Conservation (phyloP, 225 moss, liverwort and hornwort genomes). For the Physcomitrium patens region DNA sequence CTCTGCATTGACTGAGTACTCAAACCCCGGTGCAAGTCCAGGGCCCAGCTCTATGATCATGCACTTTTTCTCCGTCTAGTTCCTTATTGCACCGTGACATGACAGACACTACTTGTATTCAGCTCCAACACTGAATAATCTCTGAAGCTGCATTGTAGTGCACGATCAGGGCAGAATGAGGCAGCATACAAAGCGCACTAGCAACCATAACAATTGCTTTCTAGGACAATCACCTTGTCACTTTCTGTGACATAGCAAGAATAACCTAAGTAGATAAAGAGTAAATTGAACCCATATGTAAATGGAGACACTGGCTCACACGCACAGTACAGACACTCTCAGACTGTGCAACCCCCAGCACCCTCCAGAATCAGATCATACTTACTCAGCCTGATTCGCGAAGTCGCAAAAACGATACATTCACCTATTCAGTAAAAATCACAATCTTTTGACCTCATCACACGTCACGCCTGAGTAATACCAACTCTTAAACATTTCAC, state of each 20-base stretch:
- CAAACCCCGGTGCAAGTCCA: constrained; percentile 72
- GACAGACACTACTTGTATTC: constrained; percentile 13
- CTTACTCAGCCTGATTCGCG: not conserved
- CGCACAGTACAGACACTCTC: not conserved
- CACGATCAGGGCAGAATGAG: constrained; percentile 3
- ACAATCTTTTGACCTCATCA: not conserved
- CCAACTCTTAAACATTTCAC: no score
- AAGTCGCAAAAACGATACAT: not conserved
- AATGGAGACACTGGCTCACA: not conserved
- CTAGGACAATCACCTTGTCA: no score
- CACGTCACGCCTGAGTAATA: no score
- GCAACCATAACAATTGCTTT: not conserved
- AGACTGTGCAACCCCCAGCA: not conserved
- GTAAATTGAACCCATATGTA: not conserved
- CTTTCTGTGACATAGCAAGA: not conserved
- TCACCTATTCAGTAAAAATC: not conserved
- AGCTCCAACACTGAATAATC: constrained; percentile 1
- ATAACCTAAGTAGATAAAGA: not conserved
- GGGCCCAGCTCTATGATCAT: constrained; percentile 60
- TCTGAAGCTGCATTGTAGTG: constrained; percentile 23
- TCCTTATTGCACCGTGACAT: constrained; percentile 37
- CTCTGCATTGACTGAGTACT: constrained; percentile 70
- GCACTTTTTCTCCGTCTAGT: constrained; percentile 41
- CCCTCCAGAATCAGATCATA: no score
- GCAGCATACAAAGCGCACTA: not conserved